Conservation (phyloP, 176 grass and related monocot species). For the Luzula sylvatica region DNA sequence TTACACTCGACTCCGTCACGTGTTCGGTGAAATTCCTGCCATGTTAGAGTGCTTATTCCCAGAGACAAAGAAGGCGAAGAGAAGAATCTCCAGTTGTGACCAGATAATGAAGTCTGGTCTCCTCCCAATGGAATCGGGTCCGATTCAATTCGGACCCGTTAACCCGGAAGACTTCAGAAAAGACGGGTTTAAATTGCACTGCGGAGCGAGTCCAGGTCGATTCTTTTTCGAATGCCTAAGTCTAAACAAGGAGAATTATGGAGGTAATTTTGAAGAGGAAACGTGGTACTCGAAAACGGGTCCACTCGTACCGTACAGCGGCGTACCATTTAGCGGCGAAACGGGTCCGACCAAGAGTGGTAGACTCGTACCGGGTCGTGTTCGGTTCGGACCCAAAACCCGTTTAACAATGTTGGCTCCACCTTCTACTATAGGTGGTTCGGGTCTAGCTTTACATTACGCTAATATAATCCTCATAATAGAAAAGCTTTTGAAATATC, state of each 20-base stretch:
- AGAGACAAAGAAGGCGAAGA: conserved; percentile 14
- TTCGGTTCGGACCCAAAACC: conserved; percentile 58
- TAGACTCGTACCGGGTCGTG: conserved; percentile 11
- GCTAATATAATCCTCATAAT: conserved; percentile 84
- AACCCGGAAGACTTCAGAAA: conserved; percentile 17
- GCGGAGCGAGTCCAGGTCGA: conserved; percentile 44
- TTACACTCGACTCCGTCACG: conserved; percentile 52
- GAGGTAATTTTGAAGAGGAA: conserved; percentile 46
- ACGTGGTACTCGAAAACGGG: conserved; percentile 49
- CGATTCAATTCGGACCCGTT: conserved; percentile 33
- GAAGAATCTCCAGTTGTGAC: conserved; percentile 32
- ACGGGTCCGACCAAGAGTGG: conserved; percentile 18
- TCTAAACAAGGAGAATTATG: conserved; percentile 41
- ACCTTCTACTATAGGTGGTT: conserved; percentile 61
- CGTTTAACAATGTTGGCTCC: conserved; percentile 55
- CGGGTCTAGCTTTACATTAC: conserved; percentile 70
- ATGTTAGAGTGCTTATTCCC: conserved; percentile 38
- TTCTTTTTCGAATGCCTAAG: conserved; percentile 89
- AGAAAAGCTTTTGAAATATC: conserved; percentile 82
- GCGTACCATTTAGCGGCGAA: conserved; percentile 37
- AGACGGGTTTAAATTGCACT: conserved; percentile 26
- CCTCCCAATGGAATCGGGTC: conserved; percentile 21
- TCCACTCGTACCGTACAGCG: conserved; percentile 37
- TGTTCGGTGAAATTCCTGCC: conserved; percentile 61
- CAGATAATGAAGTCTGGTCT: conserved; percentile 5